phyloP scores from a whole-genome alignment of 805 yeast genomes.

The Tetrapisispora arboricola region DNA sequence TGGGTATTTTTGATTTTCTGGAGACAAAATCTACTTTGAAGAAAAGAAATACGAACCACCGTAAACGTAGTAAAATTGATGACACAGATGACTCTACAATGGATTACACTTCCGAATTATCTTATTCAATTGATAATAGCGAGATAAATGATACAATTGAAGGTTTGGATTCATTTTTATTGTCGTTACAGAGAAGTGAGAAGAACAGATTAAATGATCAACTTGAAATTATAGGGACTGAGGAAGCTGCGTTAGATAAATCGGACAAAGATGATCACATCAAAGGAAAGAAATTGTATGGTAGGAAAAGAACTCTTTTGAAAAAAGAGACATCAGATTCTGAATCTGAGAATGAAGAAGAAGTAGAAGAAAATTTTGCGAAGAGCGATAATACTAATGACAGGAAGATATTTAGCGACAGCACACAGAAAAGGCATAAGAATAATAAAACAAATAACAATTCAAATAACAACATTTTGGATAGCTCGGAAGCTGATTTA shows the following conservation, averaged over 20 bases:
- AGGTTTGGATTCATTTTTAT: conserved; percentile 8
- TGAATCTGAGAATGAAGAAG: conserved; percentile 5
- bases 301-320: conserved; percentile 7
- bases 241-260: neutral
- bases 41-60: conserved; percentile 11
- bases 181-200: conserved; percentile 7
- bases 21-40: conserved; percentile 9
- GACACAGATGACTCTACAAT: conserved; percentile 1
- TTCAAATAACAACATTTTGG: too few relatives aligned
- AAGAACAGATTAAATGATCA: conserved; percentile 4
- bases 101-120: neutral
- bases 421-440: too few relatives aligned
- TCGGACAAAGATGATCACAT: neutral
- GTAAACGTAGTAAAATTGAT: conserved; percentile 22
- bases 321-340: conserved; percentile 17
- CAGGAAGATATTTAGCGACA: too few relatives aligned
- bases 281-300: neutral
- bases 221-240: neutral
- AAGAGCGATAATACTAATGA: too few relatives aligned
- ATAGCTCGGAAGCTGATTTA: conserved; percentile 1
- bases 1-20: conserved; percentile 19
- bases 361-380: conserved; percentile 10
- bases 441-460: too few relatives aligned
- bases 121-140: neutral
- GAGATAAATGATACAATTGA: conserved; percentile 8